phyloP scores from a whole-genome alignment of 2,329 filamentous ascomycete genomes.

The Aspergillus phoenicis region DNA sequence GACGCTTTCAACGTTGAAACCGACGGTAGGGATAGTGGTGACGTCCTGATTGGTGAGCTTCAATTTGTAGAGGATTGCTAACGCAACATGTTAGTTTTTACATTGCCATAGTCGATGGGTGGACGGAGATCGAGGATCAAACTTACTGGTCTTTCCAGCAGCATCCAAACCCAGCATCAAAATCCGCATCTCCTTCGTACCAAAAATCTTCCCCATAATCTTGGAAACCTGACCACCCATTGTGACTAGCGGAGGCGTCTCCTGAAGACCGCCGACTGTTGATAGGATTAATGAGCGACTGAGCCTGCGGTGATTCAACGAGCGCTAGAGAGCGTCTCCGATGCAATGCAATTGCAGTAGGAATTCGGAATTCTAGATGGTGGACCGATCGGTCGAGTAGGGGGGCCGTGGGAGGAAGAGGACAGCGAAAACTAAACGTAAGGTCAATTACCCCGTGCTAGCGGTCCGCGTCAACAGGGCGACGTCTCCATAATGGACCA shows the following conservation, averaged over 20 bases:
- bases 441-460: constrained; percentile 13
- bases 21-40: constrained; percentile 96
- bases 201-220: constrained; percentile 98
- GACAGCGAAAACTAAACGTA: constrained; percentile 7
- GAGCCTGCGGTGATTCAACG: not conserved
- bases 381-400: constrained; percentile 11
- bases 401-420: constrained; percentile 3
- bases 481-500: constrained; percentile 14
- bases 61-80: constrained; percentile 93
- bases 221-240: constrained; percentile 96
- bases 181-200: constrained; percentile 98
- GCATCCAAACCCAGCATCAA: constrained; percentile 98
- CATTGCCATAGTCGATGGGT: not conserved
- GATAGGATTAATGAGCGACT: not conserved
- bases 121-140: not conserved
- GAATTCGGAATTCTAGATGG: not conserved
- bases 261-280: constrained; percentile 10
- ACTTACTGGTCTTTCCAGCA: constrained; percentile 86
- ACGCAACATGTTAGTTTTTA: constrained; percentile 3
- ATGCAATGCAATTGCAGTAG: constrained; percentile 1
- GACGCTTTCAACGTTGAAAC: constrained; percentile 98
- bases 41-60: constrained; percentile 93
- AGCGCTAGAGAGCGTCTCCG: not conserved
- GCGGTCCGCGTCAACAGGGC: constrained; percentile 18
- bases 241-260: constrained; percentile 39